These are phyloP conservation scores for Eucalyptus dawsonii DNA, from an alignment of 345 rosid species.

Conservation along the genomic window DNA sequence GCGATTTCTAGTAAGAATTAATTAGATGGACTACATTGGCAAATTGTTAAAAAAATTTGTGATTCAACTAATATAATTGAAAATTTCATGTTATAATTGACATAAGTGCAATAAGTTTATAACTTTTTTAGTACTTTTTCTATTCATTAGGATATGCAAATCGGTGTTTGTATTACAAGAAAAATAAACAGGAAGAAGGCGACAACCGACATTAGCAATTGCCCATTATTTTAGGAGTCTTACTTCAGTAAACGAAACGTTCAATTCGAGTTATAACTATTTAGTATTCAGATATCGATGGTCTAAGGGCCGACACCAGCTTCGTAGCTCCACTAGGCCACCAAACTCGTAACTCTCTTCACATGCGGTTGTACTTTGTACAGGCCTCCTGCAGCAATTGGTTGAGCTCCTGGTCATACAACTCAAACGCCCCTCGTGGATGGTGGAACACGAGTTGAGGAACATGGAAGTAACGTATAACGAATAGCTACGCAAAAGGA, in stretches of 20 bases:
- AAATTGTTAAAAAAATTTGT: too few relatives aligned
- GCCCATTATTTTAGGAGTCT: neutral
- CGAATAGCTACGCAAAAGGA: neutral
- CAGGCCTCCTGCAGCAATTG: neutral
- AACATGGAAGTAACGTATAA: neutral
- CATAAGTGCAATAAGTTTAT: too few relatives aligned
- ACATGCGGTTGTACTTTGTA: neutral
- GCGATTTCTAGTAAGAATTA: too few relatives aligned
- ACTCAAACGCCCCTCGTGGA: neutral
- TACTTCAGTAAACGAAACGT: fast-evolving
- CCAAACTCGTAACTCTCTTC: neutral
- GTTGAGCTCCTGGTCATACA: neutral
- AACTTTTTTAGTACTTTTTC: too few relatives aligned
- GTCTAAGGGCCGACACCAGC: neutral
- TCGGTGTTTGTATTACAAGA: neutral
- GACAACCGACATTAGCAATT: neutral
- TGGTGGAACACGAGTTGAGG: neutral
- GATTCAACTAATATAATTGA: too few relatives aligned
- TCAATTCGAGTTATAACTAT: neutral
- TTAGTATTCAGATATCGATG: neutral
- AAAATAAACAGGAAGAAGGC: neutral
- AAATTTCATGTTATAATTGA: too few relatives aligned
- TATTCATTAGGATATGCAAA: neutral
- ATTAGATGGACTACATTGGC: fast-evolving
- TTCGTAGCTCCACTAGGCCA: neutral